Evolutionary conservation across 352 stramenopile genomes (phyloP), one percentile per base, ranked within the genome.

Genomic region (Phytopythium sindhum): DNA sequence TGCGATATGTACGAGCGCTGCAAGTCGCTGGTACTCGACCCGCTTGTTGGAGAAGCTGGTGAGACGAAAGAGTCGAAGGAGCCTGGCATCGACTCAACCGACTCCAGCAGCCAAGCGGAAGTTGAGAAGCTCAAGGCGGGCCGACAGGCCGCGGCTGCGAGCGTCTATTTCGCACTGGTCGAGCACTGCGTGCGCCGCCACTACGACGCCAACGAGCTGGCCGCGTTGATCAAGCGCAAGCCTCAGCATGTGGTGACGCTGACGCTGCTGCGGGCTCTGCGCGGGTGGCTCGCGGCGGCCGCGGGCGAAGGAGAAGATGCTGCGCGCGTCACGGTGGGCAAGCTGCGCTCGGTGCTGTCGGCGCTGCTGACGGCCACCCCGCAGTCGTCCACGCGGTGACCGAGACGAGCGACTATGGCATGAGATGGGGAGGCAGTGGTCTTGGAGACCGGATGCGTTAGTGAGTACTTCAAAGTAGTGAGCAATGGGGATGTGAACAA

Each of bases 121-220:
- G 60, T 69, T 0, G 63, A 69, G 1, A 35, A 73, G 24, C 50
- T 69, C 50, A 53, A 62, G 21, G 70, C 60, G 15, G 33, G 21
- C 21, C 33, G 29, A 12, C 51, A 58, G 0, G 61, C 57, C 19
- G 60, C 65, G 48, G 44, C 53, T 1, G 67, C 72, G 39, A 69
- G 71, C 10, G 69, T 92, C 12, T 94, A 91, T 70, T 90, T 94
- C 52, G 68, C 73, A 21, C 54, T 91, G 54, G 57, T 94, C 33
- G 75, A 82, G 50, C 81, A 88, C 66, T 94, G 85, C 45, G 73
- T 92, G 5, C 56, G 56, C 9, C 64, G 66, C 9, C 62, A 83
- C 50, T 74, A 82, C 60, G 61, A 73, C 41, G 75, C 76, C 0
- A 39, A 44, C 3, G 80, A 88, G 28, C 66, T 94, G 23, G 73